phyloP scores from a whole-genome alignment of 139 green algal species.

The Coelastrella sp. region DNA sequence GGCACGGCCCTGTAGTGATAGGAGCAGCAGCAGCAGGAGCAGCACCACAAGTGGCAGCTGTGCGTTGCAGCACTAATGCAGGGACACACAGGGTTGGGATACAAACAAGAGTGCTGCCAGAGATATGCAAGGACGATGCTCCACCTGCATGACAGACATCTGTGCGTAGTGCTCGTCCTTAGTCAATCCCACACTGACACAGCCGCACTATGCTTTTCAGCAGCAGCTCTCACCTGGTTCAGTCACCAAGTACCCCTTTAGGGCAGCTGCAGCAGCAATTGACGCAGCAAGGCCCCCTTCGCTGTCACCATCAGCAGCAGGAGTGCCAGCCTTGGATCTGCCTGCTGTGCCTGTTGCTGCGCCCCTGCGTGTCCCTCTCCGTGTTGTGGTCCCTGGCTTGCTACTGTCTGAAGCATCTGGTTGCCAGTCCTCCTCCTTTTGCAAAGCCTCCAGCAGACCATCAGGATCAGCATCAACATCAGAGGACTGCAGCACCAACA shows the following conservation, averaged over 20 bases:
- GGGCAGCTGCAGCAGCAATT: background rate
- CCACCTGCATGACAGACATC: too few species aligned
- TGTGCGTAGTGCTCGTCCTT: too few species aligned
- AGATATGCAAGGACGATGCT: too few species aligned
- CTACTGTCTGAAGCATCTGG: background rate
- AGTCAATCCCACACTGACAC: too few species aligned
- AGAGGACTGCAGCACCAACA: background rate
- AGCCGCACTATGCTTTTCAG: too few species aligned
- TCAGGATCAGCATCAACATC: background rate
- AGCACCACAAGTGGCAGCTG: background rate
- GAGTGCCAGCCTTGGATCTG: background rate
- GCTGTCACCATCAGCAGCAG: background rate
- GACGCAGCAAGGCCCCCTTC: background rate
- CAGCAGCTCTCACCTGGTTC: slow-evolving; percentile 1
- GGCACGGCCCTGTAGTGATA: background rate
- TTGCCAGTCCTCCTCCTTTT: background rate
- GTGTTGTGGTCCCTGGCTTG: background rate
- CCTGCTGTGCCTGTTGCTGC: background rate
- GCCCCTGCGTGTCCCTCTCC: background rate
- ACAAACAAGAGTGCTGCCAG: too few species aligned
- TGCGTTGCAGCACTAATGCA: too few species aligned
- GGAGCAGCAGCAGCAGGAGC: background rate
- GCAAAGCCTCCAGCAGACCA: background rate
- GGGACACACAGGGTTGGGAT: too few species aligned
- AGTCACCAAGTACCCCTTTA: background rate